These are phyloP conservation scores for Aureobasidium sp. DNA, from an alignment of 2,329 filamentous ascomycete genomes.

Conservation along the genomic window DNA sequence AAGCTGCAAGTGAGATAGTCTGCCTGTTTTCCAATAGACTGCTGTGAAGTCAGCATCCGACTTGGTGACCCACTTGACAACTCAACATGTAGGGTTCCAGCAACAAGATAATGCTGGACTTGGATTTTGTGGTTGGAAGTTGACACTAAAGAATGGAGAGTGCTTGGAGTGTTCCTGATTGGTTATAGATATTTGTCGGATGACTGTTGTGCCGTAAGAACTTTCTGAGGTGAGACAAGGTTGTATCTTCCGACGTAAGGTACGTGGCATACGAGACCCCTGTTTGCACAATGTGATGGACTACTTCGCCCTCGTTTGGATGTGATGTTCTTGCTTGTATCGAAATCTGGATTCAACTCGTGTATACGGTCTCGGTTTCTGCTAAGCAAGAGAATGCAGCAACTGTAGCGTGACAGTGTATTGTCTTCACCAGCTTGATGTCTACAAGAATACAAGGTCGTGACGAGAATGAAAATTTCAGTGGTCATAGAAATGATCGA, in stretches of 20 bases:
- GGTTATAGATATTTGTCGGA: neutral
- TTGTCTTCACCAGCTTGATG: neutral
- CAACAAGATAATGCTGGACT: neutral
- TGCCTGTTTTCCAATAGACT: slow-evolving; percentile 7
- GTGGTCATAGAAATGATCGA: neutral
- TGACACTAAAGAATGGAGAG: neutral
- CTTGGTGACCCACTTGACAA: neutral
- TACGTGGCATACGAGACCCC: neutral
- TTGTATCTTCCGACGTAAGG: slow-evolving; percentile 1
- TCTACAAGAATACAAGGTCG: no score
- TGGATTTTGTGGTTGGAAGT: neutral
- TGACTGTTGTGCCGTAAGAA: slow-evolving; percentile 5
- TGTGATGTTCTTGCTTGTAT: neutral
- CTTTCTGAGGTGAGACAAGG: neutral
- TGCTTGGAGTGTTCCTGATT: neutral
- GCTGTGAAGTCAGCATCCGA: neutral
- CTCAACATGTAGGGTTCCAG: neutral
- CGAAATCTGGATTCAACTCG: neutral
- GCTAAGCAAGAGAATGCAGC: neutral
- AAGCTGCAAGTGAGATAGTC: slow-evolving; percentile 7
- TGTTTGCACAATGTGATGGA: neutral
- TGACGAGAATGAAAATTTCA: neutral
- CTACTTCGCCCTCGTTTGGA: neutral
- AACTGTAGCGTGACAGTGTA: neutral
- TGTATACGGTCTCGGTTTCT: neutral